Conservation (phyloP, 805 yeast genomes). For the Tetrapisispora taiwanensis region DNA sequence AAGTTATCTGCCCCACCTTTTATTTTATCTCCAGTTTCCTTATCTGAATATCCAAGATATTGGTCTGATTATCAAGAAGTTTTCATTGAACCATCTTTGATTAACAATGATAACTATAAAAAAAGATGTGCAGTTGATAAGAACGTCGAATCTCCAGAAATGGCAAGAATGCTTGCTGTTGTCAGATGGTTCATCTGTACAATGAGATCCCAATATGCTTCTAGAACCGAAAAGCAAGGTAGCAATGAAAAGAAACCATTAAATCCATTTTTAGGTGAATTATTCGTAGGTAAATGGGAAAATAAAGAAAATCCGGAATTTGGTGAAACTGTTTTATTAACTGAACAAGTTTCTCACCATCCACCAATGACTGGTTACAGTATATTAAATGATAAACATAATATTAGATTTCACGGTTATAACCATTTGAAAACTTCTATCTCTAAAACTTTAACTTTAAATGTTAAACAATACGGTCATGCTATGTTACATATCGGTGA, state of each 20-base stretch:
- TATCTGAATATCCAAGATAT: constrained; percentile 85
- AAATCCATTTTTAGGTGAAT: constrained; percentile 92
- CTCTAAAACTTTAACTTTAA: constrained; percentile 62
- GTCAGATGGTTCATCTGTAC: constrained; percentile 88
- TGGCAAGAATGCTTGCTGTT: constrained; percentile 60
- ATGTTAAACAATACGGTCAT: constrained; percentile 88
- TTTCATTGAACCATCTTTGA: constrained; percentile 58
- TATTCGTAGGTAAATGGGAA: constrained; percentile 83
- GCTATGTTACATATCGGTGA: constrained; percentile 55
- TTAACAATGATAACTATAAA: constrained; percentile 14
- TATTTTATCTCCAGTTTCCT: constrained; percentile 80
- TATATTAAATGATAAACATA: constrained; percentile 60
- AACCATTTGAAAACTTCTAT: constrained; percentile 81
- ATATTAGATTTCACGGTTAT: constrained; percentile 72
- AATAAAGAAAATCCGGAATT: constrained; percentile 41
- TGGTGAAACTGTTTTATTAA: constrained; percentile 70
- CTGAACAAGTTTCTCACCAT: constrained; percentile 95
- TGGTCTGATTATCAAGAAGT: constrained; percentile 93
- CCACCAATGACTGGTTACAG: constrained; percentile 96
- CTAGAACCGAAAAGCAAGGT: constrained; percentile 87
- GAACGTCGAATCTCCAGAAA: constrained; percentile 38
- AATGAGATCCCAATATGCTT: constrained; percentile 84
- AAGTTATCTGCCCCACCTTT: constrained; percentile 96
- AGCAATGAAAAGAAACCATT: constrained; percentile 94
- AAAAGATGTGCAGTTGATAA: constrained; percentile 23